Percentiles rank a stretch among this genome's conserved stretches.
Conservation (phyloP, 805 yeast genomes). For the Ogataea polymorpha region DNA sequence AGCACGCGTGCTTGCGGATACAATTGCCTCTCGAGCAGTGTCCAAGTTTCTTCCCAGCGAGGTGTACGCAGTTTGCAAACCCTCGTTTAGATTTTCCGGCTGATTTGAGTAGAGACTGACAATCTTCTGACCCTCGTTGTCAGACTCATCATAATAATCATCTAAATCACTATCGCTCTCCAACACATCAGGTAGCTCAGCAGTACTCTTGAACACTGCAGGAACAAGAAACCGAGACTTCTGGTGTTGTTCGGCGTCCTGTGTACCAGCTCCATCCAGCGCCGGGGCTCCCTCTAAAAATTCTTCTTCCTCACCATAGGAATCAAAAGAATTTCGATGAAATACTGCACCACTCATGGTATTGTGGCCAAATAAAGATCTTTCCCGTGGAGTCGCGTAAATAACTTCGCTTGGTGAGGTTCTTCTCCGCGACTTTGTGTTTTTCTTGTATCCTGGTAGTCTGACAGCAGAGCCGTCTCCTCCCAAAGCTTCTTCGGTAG, state of each 20-base stretch:
- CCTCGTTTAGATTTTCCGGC: constrained; percentile 68
- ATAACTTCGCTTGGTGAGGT: constrained; percentile 11
- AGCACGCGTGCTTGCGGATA: constrained; percentile 57
- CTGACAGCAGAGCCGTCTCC: constrained; percentile 59
- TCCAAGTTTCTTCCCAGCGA: constrained; percentile 66
- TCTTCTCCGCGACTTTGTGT: constrained; percentile 8
- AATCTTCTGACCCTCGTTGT: constrained; percentile 37
- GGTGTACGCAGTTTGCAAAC: constrained; percentile 69
- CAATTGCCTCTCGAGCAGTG: constrained; percentile 62
- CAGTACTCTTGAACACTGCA: constrained; percentile 4
- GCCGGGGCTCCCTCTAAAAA: constrained; percentile 27
- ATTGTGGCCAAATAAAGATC: constrained; percentile 12
- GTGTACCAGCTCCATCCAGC: constrained; percentile 15
- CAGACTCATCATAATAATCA: constrained; percentile 24
- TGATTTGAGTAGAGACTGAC: constrained; percentile 82
- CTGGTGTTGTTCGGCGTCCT: constrained; percentile 3
- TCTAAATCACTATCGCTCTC: constrained; percentile 28
- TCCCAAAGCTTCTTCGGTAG: constrained; percentile 74
- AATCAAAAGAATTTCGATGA: constrained; percentile 26
- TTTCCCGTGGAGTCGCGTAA: constrained; percentile 9
- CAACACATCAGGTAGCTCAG: constrained; percentile 11
- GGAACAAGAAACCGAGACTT: constrained; percentile 12
- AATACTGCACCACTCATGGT: constrained; percentile 14
- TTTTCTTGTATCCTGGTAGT: constrained; percentile 15
- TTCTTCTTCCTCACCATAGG: constrained; percentile 28